A percentile compares a stretch with the other conserved stretches of the same genome.
These are phyloP conservation scores for Vicia faba DNA, from an alignment of 306 rosid species.

Conservation along the genomic window DNA sequence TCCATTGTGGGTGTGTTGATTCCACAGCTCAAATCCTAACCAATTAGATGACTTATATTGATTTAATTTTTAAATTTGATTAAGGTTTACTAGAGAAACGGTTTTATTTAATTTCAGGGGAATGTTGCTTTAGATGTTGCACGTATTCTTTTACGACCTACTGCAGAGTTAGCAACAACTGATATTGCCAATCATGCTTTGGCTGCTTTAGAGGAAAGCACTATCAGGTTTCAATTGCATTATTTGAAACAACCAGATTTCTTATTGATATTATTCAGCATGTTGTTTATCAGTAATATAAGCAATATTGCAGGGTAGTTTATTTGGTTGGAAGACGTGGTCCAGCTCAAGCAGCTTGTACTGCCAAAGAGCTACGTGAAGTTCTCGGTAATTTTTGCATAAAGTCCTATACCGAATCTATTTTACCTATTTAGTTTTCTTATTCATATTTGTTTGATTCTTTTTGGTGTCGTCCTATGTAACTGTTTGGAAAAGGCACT, in stretches of 20 bases:
- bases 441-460: conserved; percentile 5
- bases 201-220: conserved; percentile 73
- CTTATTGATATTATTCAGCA: conserved; percentile 22
- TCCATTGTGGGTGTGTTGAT: neutral
- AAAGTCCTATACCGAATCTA: conserved; percentile 9
- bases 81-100: conserved; percentile 26
- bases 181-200: conserved; percentile 88
- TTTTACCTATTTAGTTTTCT: conserved; percentile 13
- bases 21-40: neutral
- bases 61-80: conserved; percentile 8
- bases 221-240: conserved; percentile 63
- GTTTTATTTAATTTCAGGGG: conserved; percentile 61
- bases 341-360: conserved; percentile 96
- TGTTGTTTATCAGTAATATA: conserved; percentile 28
- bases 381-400: conserved; percentile 70
- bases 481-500: conserved; percentile 13
- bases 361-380: conserved; percentile 92
- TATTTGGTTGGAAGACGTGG: conserved; percentile 97
- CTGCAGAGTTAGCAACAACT: conserved; percentile 69
- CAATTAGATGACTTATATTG: conserved; percentile 2
- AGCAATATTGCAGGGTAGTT: conserved; percentile 63
- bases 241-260: conserved; percentile 12
- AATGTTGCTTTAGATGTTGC: conserved; percentile 97
- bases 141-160: conserved; percentile 76
- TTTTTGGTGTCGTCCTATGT: conserved; percentile 28